Evolutionary conservation across 306 rosid genomes (phyloP), one percentile per base, ranked within the genome.

Genomic region (Geum urbanum): DNA sequence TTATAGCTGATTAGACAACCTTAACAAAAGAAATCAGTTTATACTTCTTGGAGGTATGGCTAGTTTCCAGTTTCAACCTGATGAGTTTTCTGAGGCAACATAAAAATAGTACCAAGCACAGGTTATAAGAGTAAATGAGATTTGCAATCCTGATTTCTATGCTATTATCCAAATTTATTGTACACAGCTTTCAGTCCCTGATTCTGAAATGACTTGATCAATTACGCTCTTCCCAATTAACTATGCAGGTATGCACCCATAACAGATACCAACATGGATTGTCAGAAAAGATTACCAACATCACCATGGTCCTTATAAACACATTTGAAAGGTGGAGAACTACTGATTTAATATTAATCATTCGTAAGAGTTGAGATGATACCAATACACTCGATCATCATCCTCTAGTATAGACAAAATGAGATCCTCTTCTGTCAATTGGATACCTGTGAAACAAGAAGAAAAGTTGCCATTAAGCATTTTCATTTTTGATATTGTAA

Each of bases 381-480:
- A 86, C 91, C 91, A 86, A 80, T 84, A 86, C 54, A 86, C 88
- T 75, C 91, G 81, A 66, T 86, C 88, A 67, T 84, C 85, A 50
- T 86, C 67, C 43, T 86, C 91, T 62, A 82, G 73, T 15, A 73
- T 64, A 19, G 88, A 78, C 46, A 72, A 78, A 60, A 55, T 35
- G 77, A 86, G 71, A 64, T 84, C 80, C 76, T 84, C 85, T 76
- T 86, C 88, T 68, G 70, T 74, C 66, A 75, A 14, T 27, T 16
- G 80, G 27, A 66, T 58, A 73, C 85, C 91, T 84, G 80, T 67
- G 71, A 72, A 72, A 24, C 58, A 81, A 69, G 72, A 24, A 45
- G 46, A 46, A 64, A 78, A 43, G 43, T 14, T 39, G 50, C 50
- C 41, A 48, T 68, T 54, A 61, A 74, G 64, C 69, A 66, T 20